Evolutionary conservation across 1,284 basidiomycete genomes (phyloP).

Genomic region (Sutorius eximius): DNA sequence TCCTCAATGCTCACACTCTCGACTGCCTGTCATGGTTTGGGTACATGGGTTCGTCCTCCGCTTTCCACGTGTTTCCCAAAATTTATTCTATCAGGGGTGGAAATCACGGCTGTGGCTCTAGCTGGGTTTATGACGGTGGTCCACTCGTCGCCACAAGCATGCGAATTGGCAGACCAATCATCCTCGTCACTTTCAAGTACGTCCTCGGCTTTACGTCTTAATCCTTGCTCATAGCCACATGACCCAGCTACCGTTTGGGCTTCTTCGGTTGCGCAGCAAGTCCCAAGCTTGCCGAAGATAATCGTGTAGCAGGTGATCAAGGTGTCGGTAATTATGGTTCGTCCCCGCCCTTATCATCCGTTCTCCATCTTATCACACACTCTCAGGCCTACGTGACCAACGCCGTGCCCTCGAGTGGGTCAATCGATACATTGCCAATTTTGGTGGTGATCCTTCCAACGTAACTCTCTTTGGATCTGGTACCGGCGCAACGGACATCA

Average conservation of each 20-base stretch:
- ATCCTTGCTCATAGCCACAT: conserved; percentile 16
- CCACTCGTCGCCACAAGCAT: conserved; percentile 67
- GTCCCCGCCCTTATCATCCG: conserved; percentile 20
- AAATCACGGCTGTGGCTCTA: conserved; percentile 68
- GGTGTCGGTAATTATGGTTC: conserved; percentile 77
- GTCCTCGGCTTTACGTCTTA: conserved; percentile 32
- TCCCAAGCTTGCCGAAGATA: conserved; percentile 62
- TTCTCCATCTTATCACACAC: conserved; percentile 2
- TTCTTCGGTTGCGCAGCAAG: conserved; percentile 71
- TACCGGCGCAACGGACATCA: conserved; percentile 69
- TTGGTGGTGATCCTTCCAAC: conserved; percentile 71
- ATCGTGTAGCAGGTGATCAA: conserved; percentile 57
- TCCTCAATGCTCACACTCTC: conserved; percentile 48
- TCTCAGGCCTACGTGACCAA: conserved; percentile 66
- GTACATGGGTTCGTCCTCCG: conserved; percentile 62
- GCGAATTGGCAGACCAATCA: conserved; percentile 57
- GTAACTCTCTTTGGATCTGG: conserved; percentile 71
- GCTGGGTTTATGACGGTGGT: conserved; percentile 74
- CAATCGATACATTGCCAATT: conserved; percentile 60
- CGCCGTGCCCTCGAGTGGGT: conserved; percentile 71
- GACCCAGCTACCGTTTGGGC: conserved; percentile 67
- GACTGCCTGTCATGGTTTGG: conserved; percentile 75
- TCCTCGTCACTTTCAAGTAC: conserved; percentile 75
- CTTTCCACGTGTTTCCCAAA: conserved; percentile 5
- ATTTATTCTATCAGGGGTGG: conserved; percentile 51